phyloP scores from a whole-genome alignment of 495 filamentous ascomycete genomes.

The Bryoglossum gracile region DNA sequence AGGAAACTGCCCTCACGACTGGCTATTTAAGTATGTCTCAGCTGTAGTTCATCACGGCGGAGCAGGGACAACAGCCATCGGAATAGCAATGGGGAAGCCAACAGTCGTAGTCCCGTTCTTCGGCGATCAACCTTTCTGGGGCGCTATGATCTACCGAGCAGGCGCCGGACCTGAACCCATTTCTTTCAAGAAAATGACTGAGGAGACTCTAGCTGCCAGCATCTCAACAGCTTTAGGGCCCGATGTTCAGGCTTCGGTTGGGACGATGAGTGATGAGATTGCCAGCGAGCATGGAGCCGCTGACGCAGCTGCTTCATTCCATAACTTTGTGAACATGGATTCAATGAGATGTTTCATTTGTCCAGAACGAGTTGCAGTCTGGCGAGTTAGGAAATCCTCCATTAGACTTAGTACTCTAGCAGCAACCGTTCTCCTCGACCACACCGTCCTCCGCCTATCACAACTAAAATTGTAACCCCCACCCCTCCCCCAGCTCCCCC shows the following conservation, averaged over 20 bases:
- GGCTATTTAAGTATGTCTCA: conserved; percentile 69
- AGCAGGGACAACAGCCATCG: conserved; percentile 72
- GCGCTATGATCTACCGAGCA: conserved; percentile 60
- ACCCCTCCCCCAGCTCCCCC: neutral
- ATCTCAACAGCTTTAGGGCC: conserved; percentile 59
- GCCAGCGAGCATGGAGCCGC: conserved; percentile 13
- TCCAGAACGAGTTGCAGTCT: conserved; percentile 21
- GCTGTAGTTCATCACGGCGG: conserved; percentile 77
- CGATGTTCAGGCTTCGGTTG: conserved; percentile 48
- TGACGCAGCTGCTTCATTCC: conserved; percentile 14
- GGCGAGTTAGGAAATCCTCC: conserved; percentile 40
- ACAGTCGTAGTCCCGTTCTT: conserved; percentile 80
- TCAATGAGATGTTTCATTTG: conserved; percentile 23
- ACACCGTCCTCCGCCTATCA: conserved; percentile 37
- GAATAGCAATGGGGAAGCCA: conserved; percentile 59
- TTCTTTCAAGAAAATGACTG: conserved; percentile 62
- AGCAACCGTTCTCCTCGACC: conserved; percentile 51
- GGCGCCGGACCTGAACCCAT: conserved; percentile 69
- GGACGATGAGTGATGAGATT: conserved; percentile 24
- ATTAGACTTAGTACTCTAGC: conserved; percentile 62
- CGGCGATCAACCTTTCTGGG: conserved; percentile 83
- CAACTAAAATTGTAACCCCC: conserved; percentile 45
- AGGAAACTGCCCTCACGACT: conserved; percentile 66
- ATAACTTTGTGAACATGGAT: conserved; percentile 17
- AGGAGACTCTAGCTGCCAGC: conserved; percentile 58